A percentile compares a stretch with the other conserved stretches of the same genome.
phyloP scores from a whole-genome alignment of 2,329 filamentous ascomycete genomes.

The Penicillium paneum region DNA sequence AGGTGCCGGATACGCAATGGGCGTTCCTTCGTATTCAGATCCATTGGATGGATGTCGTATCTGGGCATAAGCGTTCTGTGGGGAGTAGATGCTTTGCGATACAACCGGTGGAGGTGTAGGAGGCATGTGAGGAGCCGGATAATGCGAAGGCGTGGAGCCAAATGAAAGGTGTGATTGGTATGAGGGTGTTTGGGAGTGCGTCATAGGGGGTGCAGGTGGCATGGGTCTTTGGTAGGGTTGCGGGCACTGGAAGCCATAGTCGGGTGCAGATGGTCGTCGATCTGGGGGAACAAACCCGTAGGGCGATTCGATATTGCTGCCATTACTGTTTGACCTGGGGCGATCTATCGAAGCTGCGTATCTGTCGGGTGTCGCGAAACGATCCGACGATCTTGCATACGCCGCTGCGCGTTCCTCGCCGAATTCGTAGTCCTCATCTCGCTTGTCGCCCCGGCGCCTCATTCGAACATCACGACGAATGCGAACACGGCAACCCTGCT shows the following conservation, averaged over 20 bases:
- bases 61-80: constrained; percentile 35
- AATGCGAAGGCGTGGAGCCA: constrained; percentile 40
- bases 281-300: constrained; percentile 42
- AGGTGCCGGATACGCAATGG: constrained; percentile 21
- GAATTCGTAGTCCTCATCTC: constrained; percentile 65
- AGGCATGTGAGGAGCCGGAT: constrained; percentile 43
- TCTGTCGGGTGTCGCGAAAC: constrained; percentile 50
- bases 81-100: constrained; percentile 32
- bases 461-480: constrained; percentile 93
- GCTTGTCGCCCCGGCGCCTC: constrained; percentile 75
- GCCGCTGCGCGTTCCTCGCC: constrained; percentile 50
- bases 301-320: constrained; percentile 50
- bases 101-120: constrained; percentile 43
- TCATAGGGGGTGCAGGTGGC: constrained; percentile 38
- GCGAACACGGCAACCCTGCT: constrained; percentile 93
- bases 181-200: constrained; percentile 37
- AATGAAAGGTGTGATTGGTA: constrained; percentile 45
- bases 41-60: constrained; percentile 32
- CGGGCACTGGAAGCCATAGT: constrained; percentile 37
- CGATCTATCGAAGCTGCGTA: constrained; percentile 51
- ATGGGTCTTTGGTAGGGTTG: constrained; percentile 37
- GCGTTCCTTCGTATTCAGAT: constrained; percentile 33
- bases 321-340: constrained; percentile 59
- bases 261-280: constrained; percentile 51
- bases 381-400: constrained; percentile 46